Evolutionary conservation across 306 rosid species (phyloP), one percentile per base, ranked within the genome.

Genomic region (Quercus variabilis): DNA sequence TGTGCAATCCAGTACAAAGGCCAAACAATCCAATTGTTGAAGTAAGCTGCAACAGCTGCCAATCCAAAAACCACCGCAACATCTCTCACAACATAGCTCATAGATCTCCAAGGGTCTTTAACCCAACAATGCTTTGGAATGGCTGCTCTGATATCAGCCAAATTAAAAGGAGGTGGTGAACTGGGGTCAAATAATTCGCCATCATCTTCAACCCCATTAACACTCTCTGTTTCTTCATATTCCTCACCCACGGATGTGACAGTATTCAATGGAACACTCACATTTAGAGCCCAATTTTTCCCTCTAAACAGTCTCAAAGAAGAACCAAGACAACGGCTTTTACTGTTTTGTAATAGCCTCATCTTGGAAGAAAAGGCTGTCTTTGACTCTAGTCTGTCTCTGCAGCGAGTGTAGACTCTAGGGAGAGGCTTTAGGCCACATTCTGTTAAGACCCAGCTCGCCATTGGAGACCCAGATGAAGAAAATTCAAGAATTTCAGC

Each of bases 121-220:
- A 93, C 93, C 99, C 98, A 96, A 18, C 97, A 96, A 85, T 96
- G 98, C 80, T 96, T 93, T 0, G 99, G 99, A 83, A 96, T 96
- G 21, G 97, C 94, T 4, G 97, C 96, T 74, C 97, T 86, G 33
- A 96, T 81, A 77, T 89, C 99, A 58, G 93, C 88, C 83, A 96
- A 75, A 13, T 81, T 83, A 78, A 96, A 96, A 2, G 97, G 94
- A 63, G 98, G 99, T 21, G 96, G 87, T 26, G 94, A 85, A 74
- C 84, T 88, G n/a, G 92, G 94, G 81, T 96, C 86, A 46, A 96
- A 93, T 18, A 96, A 93, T 18, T 72, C 90, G 54, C 81, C 69
- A 21, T 73, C 60, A 41, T 67, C 49, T 15, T 43, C 71, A 19
- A n/a, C 78, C 41, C 73, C 87, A 69, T 65, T 84, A 41, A 74